phyloP scores from a whole-genome alignment of 225 moss, liverwort and hornwort species.

The Anthoceros angustus region DNA sequence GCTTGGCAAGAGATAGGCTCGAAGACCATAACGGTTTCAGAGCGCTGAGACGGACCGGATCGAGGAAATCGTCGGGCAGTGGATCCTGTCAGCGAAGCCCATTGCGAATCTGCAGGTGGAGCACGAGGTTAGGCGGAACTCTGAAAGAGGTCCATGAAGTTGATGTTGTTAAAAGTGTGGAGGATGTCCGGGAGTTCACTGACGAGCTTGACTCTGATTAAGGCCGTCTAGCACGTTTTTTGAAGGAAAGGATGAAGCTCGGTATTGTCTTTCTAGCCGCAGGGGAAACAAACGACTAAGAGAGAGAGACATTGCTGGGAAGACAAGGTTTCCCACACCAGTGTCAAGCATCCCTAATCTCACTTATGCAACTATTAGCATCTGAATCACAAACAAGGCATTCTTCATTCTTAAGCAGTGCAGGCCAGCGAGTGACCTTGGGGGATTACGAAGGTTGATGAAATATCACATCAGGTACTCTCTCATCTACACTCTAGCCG shows the following conservation, averaged over 20 bases:
- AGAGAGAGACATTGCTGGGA: not conserved
- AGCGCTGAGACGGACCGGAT: not conserved
- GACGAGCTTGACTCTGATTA: not conserved
- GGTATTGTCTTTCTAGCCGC: not conserved
- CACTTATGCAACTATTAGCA: not conserved
- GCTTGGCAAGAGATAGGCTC: not conserved
- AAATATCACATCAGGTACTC: not conserved
- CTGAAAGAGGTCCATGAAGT: slow-evolving; percentile 4
- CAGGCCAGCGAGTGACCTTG: not conserved
- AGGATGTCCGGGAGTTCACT: slow-evolving; percentile 1
- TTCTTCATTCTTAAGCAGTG: not conserved
- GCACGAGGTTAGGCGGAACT: slow-evolving; percentile 9
- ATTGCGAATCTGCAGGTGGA: slow-evolving; percentile 4
- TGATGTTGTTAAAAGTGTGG: slow-evolving; percentile 4
- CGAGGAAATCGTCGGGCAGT: slow-evolving; percentile 5
- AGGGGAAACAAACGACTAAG: not conserved
- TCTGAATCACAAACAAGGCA: not conserved
- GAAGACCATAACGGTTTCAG: not conserved
- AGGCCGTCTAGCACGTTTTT: not conserved
- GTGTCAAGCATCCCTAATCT: not conserved
- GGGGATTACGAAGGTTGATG: not conserved
- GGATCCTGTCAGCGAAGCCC: slow-evolving; percentile 6
- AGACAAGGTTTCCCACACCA: not conserved
- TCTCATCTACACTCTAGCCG: not conserved
- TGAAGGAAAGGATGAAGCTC: not conserved